Conservation (phyloP, 2,329 filamentous ascomycete species). For the Colletotrichum sp. region DNA sequence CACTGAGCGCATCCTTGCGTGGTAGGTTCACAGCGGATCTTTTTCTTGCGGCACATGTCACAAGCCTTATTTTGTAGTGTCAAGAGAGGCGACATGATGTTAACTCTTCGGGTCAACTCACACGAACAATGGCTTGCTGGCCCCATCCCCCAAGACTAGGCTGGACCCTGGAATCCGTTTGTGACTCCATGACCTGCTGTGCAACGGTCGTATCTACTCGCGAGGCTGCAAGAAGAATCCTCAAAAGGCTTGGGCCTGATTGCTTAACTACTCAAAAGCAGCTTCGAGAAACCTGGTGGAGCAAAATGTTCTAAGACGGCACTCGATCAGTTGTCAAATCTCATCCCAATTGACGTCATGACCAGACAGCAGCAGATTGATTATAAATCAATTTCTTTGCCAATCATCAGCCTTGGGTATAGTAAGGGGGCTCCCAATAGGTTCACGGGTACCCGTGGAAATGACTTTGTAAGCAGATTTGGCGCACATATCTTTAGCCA, state of each 20-base stretch:
- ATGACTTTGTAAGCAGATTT: neutral
- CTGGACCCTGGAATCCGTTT: neutral
- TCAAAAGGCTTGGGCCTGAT: neutral
- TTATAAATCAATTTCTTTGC: neutral
- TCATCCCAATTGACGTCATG: neutral
- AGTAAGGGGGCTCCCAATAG: neutral
- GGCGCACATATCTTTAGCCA: neutral
- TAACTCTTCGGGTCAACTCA: neutral
- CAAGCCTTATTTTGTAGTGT: neutral
- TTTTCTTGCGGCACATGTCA: slow-evolving; percentile 34
- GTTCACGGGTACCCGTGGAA: neutral
- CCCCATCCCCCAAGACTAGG: neutral
- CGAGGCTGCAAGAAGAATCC: neutral
- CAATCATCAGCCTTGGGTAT: too few relatives aligned
- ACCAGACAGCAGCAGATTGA: neutral
- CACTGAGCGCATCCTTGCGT: slow-evolving; percentile 29
- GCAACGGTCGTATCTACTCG: neutral
- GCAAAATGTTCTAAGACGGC: neutral
- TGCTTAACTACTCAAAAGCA: neutral
- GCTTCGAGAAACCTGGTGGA: neutral
- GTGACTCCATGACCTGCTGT: neutral
- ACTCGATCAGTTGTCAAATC: neutral
- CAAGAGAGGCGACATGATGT: neutral
- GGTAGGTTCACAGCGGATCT: slow-evolving; percentile 31
- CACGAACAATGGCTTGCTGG: neutral